phyloP scores from a whole-genome alignment of 2,329 filamentous ascomycete species.

The Cordyceps javanica region DNA sequence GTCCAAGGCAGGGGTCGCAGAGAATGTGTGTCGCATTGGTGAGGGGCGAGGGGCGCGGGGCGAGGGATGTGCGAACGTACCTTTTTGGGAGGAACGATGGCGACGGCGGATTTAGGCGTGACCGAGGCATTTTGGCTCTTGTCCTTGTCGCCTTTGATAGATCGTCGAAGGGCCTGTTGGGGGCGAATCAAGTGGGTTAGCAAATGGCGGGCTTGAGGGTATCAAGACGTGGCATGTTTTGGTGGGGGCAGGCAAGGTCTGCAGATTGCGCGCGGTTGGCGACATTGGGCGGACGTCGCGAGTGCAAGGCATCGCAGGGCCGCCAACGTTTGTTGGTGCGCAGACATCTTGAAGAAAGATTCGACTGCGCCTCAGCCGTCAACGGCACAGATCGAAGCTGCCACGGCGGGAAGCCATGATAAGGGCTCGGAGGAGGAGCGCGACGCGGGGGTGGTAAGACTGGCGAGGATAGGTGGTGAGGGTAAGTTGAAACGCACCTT shows the following conservation, averaged over 20 bases:
- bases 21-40: neutral
- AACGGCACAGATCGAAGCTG: neutral
- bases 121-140: slow-evolving; percentile 65
- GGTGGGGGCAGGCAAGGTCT: neutral
- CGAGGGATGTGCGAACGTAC: slow-evolving; percentile 44
- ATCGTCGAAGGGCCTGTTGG: slow-evolving; percentile 71
- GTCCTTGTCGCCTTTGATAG: slow-evolving; percentile 84
- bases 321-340: too few species aligned
- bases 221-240: neutral
- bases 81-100: slow-evolving; percentile 91
- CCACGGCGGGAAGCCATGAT: neutral
- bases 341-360: too few species aligned
- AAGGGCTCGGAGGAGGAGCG: neutral
- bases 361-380: neutral
- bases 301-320: too few species aligned
- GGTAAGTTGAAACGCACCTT: slow-evolving; percentile 11
- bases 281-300: too few species aligned
- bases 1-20: neutral
- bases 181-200: slow-evolving; percentile 38
- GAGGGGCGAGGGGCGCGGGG: too few species aligned
- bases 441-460: neutral
- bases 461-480: neutral
- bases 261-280: neutral
- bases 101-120: slow-evolving; percentile 76
- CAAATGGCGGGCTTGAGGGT: slow-evolving; percentile 7